phyloP scores from a whole-genome alignment of 805 yeast species.

The Cyberlindnera mississippiensis region DNA sequence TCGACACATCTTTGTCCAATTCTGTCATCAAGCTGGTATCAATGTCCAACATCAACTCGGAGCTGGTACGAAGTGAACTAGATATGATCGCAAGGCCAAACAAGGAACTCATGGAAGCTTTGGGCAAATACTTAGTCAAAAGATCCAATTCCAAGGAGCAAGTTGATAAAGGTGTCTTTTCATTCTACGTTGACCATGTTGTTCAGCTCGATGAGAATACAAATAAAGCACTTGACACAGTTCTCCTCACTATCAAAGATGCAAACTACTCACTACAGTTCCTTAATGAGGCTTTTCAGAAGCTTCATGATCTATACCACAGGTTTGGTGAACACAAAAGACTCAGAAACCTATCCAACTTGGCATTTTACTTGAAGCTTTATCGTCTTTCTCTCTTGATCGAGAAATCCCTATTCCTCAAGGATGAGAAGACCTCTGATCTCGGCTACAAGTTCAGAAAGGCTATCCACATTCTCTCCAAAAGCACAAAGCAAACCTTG shows the following conservation, averaged over 20 bases:
- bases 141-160: not conserved
- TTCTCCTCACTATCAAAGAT: not conserved
- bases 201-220: not conserved
- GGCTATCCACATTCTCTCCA: constrained; percentile 29
- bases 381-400: constrained; percentile 11
- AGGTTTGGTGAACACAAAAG: constrained; percentile 33
- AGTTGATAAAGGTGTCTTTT: constrained; percentile 1
- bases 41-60: constrained; percentile 13
- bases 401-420: constrained; percentile 29
- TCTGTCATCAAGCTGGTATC: constrained; percentile 13
- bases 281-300: constrained; percentile 13
- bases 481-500: not conserved
- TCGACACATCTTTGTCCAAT: constrained; percentile 7
- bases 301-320: constrained; percentile 22
- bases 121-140: constrained; percentile 14
- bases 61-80: constrained; percentile 17
- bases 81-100: constrained; percentile 15
- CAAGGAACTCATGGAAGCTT: constrained; percentile 7
- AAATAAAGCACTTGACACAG: constrained; percentile 4
- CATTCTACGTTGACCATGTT: constrained; percentile 7
- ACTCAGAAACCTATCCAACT: constrained; percentile 42
- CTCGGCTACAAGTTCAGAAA: constrained; percentile 33
- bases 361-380: constrained; percentile 38
- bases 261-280: constrained; percentile 5
- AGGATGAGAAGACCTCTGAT: constrained; percentile 14